phyloP scores from a whole-genome alignment of 345 rosid species.

The Moricandia arvensis region DNA sequence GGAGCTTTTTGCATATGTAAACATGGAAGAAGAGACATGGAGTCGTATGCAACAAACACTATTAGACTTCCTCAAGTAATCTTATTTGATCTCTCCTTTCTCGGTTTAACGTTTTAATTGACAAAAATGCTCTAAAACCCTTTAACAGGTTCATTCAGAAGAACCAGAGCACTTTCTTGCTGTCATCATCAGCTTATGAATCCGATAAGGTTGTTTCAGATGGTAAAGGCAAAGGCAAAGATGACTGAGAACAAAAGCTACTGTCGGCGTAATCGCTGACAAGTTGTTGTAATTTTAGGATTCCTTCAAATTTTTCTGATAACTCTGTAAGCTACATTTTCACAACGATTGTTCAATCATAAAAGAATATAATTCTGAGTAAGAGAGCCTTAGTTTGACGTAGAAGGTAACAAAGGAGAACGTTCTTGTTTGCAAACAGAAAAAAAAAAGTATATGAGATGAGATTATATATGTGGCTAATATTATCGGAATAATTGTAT shows the following conservation, averaged over 20 bases:
- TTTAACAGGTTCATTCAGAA: slow-evolving; percentile 82
- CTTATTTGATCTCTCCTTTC: not conserved
- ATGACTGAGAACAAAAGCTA: slow-evolving; percentile 40
- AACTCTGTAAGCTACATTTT: slow-evolving; percentile 1
- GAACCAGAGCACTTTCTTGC: slow-evolving; percentile 74
- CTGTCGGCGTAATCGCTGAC: not conserved
- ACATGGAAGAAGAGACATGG: slow-evolving; percentile 92
- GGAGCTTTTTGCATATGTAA: slow-evolving; percentile 76
- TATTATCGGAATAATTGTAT: slow-evolving; percentile 15
- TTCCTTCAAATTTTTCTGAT: slow-evolving; percentile 26
- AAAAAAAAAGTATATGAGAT: not conserved
- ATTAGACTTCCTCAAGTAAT: slow-evolving; percentile 89
- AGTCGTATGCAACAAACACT: slow-evolving; percentile 77
- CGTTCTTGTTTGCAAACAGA: too few relatives aligned
- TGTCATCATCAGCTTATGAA: slow-evolving; percentile 65
- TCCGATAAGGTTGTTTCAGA: slow-evolving; percentile 46
- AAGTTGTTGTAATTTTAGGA: slow-evolving; percentile 34
- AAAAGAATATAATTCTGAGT: not conserved
- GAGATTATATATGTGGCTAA: slow-evolving; percentile 35
- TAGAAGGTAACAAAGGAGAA: not conserved
- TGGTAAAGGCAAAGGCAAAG: slow-evolving; percentile 74
- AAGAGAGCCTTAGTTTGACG: not conserved
- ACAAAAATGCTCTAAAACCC: not conserved
- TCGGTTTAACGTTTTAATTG: not conserved
- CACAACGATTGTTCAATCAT: not conserved